Percentiles rank a stretch among this genome's conserved stretches.
Evolutionary conservation across 352 stramenopile genomes (phyloP).

Genomic region (Lagenidium sp.): DNA sequence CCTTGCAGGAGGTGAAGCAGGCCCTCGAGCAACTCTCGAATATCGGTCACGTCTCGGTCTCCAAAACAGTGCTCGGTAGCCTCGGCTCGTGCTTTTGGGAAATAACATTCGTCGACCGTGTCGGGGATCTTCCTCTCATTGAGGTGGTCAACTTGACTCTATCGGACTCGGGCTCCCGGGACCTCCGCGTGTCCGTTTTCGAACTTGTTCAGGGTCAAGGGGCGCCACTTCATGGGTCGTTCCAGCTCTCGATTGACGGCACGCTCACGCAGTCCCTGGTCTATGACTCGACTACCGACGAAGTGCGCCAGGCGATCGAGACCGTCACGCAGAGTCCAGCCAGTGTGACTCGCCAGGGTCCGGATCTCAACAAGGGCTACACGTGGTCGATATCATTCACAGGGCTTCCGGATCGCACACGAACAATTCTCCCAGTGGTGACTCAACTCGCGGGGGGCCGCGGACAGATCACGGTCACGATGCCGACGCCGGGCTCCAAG

Average conservation of each 20-base stretch:
- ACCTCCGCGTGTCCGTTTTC: conserved; percentile 27
- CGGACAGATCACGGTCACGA: conserved; percentile 12
- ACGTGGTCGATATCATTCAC: conserved; percentile 29
- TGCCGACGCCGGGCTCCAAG: conserved; percentile 20
- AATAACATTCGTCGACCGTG: conserved; percentile 44
- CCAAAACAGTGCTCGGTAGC: conserved; percentile 16
- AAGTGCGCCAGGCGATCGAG: conserved; percentile 16
- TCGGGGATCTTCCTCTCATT: conserved; percentile 40
- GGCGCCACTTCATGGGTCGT: conserved; percentile 25
- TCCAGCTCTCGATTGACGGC: conserved; percentile 32
- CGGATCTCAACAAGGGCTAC: conserved; percentile 33
- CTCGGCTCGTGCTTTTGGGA: conserved; percentile 43
- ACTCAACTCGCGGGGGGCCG: conserved; percentile 15
- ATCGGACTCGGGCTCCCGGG: conserved; percentile 27
- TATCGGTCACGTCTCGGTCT: conserved; percentile 23
- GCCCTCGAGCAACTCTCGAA: conserved; percentile 41
- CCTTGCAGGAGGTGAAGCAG: conserved; percentile 22
- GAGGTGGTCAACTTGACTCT: conserved; percentile 31
- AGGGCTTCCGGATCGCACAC: conserved; percentile 20
- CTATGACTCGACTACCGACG: conserved; percentile 25
- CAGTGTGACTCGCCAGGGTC: conserved; percentile 17
- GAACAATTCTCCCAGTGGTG: conserved; percentile 11
- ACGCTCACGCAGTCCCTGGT: conserved; percentile 9
- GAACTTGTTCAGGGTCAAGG: conserved; percentile 39
- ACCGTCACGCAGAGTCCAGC: conserved; percentile 6